Conservation (phyloP, 140 eudicot genomes). For the Erigeron philadelphicus region DNA sequence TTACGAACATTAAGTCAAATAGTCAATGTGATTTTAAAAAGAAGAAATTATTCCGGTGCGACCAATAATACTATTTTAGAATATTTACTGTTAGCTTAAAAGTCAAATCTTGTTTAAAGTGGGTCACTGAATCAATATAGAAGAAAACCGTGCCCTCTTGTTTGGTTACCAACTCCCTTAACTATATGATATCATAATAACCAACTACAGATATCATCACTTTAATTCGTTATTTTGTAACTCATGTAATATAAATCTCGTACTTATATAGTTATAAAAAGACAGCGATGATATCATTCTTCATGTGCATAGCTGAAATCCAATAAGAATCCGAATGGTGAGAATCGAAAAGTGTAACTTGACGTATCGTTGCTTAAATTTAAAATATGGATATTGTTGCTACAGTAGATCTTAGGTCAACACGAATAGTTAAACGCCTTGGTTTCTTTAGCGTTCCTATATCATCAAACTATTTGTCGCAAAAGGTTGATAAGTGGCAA, state of each 20-base stretch:
- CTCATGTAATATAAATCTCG: background rate
- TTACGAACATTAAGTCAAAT: no score
- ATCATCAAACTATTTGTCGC: no score
- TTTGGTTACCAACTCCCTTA: conserved; percentile 25
- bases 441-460: no score
- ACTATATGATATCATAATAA: background rate
- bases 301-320: background rate
- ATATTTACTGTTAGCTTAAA: background rate
- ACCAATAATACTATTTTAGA: background rate
- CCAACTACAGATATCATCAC: background rate
- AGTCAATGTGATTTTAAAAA: no score
- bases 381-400: no score
- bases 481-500: no score
- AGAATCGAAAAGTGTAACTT: background rate
- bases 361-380: no score
- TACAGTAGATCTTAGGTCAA: no score
- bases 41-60: no score
- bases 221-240: background rate
- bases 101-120: conserved; percentile 15
- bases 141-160: conserved; percentile 20
- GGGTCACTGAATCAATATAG: conserved; percentile 21
- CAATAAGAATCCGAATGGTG: background rate
- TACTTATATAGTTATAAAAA: background rate
- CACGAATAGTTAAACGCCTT: no score
- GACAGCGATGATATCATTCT: background rate